Evolutionary conservation across 768 basidiomycete species (phyloP).

Genomic region (Panus rudis): DNA sequence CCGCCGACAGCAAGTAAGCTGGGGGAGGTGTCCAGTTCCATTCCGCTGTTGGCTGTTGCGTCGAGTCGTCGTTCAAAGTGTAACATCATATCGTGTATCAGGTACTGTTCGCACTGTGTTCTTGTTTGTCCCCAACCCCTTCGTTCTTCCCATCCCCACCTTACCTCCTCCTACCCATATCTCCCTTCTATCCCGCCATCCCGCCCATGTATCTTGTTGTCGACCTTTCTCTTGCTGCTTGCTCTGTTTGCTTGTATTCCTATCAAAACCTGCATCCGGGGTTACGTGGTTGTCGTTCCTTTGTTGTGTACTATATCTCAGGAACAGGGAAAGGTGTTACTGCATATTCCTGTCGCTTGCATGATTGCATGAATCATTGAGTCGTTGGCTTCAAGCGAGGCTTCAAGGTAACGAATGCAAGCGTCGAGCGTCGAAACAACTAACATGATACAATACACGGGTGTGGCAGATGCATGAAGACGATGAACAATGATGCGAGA

Average conservation of each 20-base stretch:
- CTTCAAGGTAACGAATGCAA: too few relatives aligned
- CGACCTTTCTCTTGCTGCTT: conserved; percentile 14
- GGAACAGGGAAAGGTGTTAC: conserved; percentile 26
- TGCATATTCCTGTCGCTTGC: conserved; percentile 11
- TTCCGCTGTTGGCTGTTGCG: background rate
- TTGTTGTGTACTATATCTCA: conserved; percentile 22
- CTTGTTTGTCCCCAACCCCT: too few relatives aligned
- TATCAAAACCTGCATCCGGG: conserved; percentile 15
- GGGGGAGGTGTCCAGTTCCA: background rate
- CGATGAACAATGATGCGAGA: background rate
- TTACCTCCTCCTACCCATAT: conserved; percentile 2
- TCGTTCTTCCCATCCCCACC: background rate
- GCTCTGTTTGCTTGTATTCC: conserved; percentile 17
- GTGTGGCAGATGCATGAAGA: too few relatives aligned
- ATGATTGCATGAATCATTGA: too few relatives aligned
- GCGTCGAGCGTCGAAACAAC: too few relatives aligned
- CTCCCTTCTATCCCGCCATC: too few relatives aligned
- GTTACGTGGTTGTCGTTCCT: conserved; percentile 24
- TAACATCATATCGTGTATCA: too few relatives aligned
- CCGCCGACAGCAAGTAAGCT: conserved; percentile 20
- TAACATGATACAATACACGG: too few relatives aligned
- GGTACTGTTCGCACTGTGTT: too few relatives aligned
- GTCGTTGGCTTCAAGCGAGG: too few relatives aligned
- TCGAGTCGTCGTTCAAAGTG: too few relatives aligned
- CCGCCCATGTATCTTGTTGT: conserved; percentile 16